Percentiles rank a stretch among this genome's conserved stretches.
phyloP scores from a whole-genome alignment of 805 yeast species.

The Candida pseudoglaebosa region DNA sequence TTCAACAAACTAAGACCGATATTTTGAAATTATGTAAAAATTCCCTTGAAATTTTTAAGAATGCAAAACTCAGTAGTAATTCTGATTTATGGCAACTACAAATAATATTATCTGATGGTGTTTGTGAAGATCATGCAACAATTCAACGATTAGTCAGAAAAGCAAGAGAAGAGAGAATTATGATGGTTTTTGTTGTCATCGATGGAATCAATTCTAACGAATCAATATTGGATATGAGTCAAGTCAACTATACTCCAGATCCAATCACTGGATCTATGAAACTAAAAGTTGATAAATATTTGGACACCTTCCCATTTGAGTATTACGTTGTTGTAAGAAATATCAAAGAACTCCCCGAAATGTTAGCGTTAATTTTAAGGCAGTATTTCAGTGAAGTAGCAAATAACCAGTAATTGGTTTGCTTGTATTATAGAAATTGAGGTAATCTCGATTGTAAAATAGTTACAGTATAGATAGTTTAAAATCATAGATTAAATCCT shows the following conservation, averaged over 20 bases:
- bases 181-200: constrained; percentile 91
- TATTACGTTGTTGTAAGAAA: constrained; percentile 91
- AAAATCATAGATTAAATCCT: neutral
- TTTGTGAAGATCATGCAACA: constrained; percentile 90
- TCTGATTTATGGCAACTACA: constrained; percentile 88
- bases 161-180: constrained; percentile 87
- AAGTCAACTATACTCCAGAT: constrained; percentile 78
- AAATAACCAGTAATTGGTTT: constrained; percentile 2
- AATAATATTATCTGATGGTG: constrained; percentile 92
- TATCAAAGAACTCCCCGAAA: constrained; percentile 85
- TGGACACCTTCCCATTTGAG: constrained; percentile 95
- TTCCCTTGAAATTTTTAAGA: constrained; percentile 70
- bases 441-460: too few relatives aligned
- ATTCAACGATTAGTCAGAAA: constrained; percentile 79
- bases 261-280: constrained; percentile 59
- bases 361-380: constrained; percentile 82
- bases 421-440: too few relatives aligned
- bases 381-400: constrained; percentile 80
- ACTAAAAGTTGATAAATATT: constrained; percentile 74
- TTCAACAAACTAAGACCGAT: constrained; percentile 85
- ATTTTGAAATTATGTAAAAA: constrained; percentile 67
- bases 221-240: constrained; percentile 91
- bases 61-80: constrained; percentile 43
- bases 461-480: neutral
- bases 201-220: constrained; percentile 84